These are phyloP conservation scores for Venturia carpophila DNA, from an alignment of 2,329 filamentous ascomycete genomes.

Conservation along the genomic window DNA sequence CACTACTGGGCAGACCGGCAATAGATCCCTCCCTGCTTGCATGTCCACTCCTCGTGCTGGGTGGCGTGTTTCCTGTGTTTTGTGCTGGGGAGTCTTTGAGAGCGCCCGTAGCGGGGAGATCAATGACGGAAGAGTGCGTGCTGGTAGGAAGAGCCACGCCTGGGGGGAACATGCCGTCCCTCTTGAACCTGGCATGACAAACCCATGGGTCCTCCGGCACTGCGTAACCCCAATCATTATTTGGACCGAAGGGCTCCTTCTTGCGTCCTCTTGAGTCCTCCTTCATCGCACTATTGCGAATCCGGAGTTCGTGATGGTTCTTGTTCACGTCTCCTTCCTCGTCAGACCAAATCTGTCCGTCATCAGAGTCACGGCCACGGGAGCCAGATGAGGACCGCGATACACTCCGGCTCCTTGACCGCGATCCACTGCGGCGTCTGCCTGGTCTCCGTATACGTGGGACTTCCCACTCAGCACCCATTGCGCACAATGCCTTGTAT, in stretches of 20 bases:
- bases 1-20: not conserved
- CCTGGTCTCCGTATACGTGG: slow-evolving; percentile 35
- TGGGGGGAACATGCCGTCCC: slow-evolving; percentile 61
- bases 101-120: slow-evolving; percentile 29
- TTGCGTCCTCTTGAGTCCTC: slow-evolving; percentile 28
- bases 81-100: slow-evolving; percentile 2
- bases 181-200: slow-evolving; percentile 81
- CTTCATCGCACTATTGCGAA: slow-evolving; percentile 8
- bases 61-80: not conserved
- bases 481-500: slow-evolving; percentile 80
- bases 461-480: slow-evolving; percentile 80
- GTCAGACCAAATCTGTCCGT: slow-evolving; percentile 15
- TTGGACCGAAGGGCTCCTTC: slow-evolving; percentile 36
- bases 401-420: slow-evolving; percentile 28
- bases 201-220: slow-evolving; percentile 95
- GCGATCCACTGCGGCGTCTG: slow-evolving; percentile 30
- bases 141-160: slow-evolving; percentile 43
- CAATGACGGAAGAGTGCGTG: slow-evolving; percentile 41
- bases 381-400: slow-evolving; percentile 17
- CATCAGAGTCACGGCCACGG: slow-evolving; percentile 9
- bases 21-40: slow-evolving; percentile 13
- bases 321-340: slow-evolving; percentile 17
- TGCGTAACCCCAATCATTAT: slow-evolving; percentile 58
- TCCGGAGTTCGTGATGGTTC: slow-evolving; percentile 6
- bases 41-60: slow-evolving; percentile 10